Conservation (phyloP, 1,284 basidiomycete species). For the Cryptococcus hybrid region DNA sequence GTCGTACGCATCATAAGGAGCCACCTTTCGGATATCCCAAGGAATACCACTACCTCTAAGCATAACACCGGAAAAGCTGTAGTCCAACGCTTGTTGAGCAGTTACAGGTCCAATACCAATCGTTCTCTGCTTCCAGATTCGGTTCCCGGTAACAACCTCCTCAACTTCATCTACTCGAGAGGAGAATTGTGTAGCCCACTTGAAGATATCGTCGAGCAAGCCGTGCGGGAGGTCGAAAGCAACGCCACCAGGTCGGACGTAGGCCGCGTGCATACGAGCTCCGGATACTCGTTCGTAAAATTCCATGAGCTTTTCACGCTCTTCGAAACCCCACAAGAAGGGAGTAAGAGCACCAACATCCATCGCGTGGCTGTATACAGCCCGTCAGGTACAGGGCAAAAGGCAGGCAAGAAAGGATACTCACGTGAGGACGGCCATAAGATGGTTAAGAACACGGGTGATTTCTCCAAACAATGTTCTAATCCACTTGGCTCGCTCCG, state of each 20-base stretch:
- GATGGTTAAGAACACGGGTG: conserved; percentile 92
- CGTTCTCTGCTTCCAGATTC: conserved; percentile 97
- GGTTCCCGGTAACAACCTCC: conserved; percentile 95
- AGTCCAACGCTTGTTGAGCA: conserved; percentile 88
- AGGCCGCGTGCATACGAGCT: conserved; percentile 96
- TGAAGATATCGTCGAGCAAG: conserved; percentile 93
- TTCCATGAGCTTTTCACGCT: conserved; percentile 99
- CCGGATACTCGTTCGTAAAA: conserved; percentile 99
- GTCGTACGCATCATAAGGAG: conserved; percentile 96
- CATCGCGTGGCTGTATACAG: conserved; percentile 38
- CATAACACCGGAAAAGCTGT: conserved; percentile 97
- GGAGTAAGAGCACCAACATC: conserved; percentile 98
- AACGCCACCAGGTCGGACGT: conserved; percentile 96
- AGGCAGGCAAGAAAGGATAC: conserved; percentile 5
- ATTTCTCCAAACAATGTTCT: conserved; percentile 97
- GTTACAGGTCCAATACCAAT: conserved; percentile 88
- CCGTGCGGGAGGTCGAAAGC: conserved; percentile 97
- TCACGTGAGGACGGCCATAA: conserved; percentile 91
- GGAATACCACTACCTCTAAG: conserved; percentile 88
- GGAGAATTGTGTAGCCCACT: conserved; percentile 94
- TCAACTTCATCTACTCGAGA: conserved; percentile 90
- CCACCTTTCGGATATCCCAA: conserved; percentile 92
- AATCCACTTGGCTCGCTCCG: conserved; percentile 99
- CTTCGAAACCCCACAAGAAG: conserved; percentile 99
- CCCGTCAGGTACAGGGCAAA: neutral